Evolutionary conservation across 2,329 filamentous ascomycete genomes (phyloP), one percentile per base, ranked within the genome.

Genomic region (Exophiala spinifera): DNA sequence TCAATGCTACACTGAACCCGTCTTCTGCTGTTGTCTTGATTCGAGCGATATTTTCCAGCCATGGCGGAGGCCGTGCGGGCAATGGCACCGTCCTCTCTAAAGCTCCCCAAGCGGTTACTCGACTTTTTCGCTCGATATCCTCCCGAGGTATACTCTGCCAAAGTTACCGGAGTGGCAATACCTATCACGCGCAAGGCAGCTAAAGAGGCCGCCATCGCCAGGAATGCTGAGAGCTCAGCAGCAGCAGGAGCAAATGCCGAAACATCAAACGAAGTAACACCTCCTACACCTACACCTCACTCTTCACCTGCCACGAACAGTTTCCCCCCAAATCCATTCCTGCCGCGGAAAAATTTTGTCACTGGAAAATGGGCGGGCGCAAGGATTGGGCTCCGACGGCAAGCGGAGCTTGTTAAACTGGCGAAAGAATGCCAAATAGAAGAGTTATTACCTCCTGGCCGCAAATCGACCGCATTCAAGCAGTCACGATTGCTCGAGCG

Each of bases 81-180:
- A 25, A n/a, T 25, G 19, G 21, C 19, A 13, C 21, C 42, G 36
- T 39, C 36, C 21, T n/a, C 20, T 13, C n/a, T 36, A 14, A 46
- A 54, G 62, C 83, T 97, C 37, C 94, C 91, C 7, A 77, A 82
- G 50, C 86, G 86, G 37, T 82, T 99, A 43, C 82, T 87, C 68
- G 84, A 85, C 66, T 96, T 99, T 81, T 88, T 99, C 73, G 87
- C 87, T 53, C 87, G 88, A 62, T 96, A 92, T 72, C 94, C 94
- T 39, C 91, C 92, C 45, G 80, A 67, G 68, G 69, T 64, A 64
- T 82, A 70, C 65, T 76, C 69, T 48, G 67, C 70, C 21, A 57
- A 60, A 52, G 61, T 70, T 62, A 67, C 69, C 20, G 57, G 57
- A 49, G 43, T 55, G 34, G 55, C 42, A 50, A 65, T 61, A 59